Base-by-base conservation (phyloP, 2,329 filamentous ascomycete species). In the Xylariaceae sp. region DNA sequence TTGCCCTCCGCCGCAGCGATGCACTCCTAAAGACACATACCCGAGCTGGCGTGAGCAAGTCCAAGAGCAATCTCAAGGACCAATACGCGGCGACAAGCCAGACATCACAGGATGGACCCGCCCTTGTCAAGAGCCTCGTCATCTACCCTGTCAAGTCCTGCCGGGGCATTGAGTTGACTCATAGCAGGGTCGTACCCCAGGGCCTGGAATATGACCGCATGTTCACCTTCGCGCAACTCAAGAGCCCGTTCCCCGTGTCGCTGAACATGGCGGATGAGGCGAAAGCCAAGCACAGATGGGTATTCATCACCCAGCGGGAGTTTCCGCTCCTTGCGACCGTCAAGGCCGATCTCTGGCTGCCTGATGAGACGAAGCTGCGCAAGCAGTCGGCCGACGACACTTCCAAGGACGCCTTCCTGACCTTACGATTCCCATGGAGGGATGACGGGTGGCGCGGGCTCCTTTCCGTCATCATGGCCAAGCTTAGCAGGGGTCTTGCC, bases 61-160 rank as follows among this genome's bases (percentile, higher is more conserved):
- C 65, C 29, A 64, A 69, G 58, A 76, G 73, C 64, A 73, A 73
- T 42, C 67, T 76, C 47, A 59, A 41, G 41, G 58, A 60, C 32
- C 66, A 68, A 46, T 59, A 58, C 52, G 58, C 60, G 27, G 32
- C 58, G 8, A n/a, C 7, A n/a, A 53, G 56, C 50, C 57, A 65
- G 44, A 59, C 62, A 34, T 54, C 64, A 6, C 44, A 32, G 57
- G 58, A 47, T 54, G 64, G 60, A 37, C 55, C 54, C 57, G 54
- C 64, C 4, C 59, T 53, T 26, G 68, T 80, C 50, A 71, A 89
- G 69, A 88, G 87, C 53, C 75, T 95, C 50, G 86, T 85, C 73
- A 80, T 91, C 56, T 92, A 94, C 69, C 91, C 91, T 0, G 73
- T 96, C 69, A 92, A 95, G 73, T 89, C 87, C 54, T 95, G 90